Percentiles rank a stretch among this genome's conserved stretches.
Evolutionary conservation across 176 grass and related monocot genomes (phyloP).

Genomic region (Themeda triandra): DNA sequence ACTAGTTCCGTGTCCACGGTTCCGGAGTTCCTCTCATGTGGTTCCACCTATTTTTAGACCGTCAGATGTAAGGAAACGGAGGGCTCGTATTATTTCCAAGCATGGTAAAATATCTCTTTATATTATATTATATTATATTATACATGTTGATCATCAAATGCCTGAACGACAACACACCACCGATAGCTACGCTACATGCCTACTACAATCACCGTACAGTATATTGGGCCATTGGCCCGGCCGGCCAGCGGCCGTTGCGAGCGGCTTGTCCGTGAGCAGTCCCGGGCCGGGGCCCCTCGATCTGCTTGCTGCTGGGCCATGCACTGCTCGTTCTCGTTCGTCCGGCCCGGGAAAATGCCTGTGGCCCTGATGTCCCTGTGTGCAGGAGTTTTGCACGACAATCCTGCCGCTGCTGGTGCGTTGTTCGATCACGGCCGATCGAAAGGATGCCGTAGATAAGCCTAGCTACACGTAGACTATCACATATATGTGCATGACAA

Average conservation of each 20-base stretch:
- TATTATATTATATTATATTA: too few relatives aligned
- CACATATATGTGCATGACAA: neutral
- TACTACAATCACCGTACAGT: neutral
- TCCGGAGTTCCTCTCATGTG: too few relatives aligned
- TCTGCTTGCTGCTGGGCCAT: neutral
- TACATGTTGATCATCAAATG: too few relatives aligned
- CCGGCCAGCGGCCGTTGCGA: constrained; percentile 6
- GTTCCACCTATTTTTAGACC: too few relatives aligned
- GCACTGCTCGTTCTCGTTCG: neutral
- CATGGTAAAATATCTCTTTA: too few relatives aligned
- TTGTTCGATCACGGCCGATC: neutral
- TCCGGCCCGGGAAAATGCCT: neutral
- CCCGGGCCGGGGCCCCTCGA: neutral
- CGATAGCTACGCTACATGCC: too few relatives aligned
- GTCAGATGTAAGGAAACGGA: too few relatives aligned
- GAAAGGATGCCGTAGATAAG: neutral
- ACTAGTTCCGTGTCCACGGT: too few relatives aligned
- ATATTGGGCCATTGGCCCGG: neutral
- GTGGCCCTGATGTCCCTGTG: neutral
- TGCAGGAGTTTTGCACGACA: neutral
- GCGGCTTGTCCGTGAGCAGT: constrained; percentile 36
- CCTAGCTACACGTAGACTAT: neutral
- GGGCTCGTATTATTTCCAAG: too few relatives aligned
- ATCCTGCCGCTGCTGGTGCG: neutral
- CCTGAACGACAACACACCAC: too few relatives aligned